Evolutionary conservation across 371 early-diverging fungal species (phyloP), one percentile per base, ranked within the genome.

Genomic region (Mucor saturninus): DNA sequence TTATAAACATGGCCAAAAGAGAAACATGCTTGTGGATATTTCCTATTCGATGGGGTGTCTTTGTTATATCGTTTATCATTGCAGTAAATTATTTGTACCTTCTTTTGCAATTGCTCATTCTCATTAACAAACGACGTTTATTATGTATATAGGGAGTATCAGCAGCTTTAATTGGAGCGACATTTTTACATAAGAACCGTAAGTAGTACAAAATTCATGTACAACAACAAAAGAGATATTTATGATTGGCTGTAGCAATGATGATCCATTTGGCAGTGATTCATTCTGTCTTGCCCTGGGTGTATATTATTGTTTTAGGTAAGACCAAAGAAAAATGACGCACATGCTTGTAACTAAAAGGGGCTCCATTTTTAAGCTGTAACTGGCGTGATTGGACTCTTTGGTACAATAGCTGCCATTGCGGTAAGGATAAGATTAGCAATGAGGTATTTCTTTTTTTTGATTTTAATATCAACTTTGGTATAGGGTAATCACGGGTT

Each of bases 141-240:
- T 21, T 32, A 32, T 26, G 21, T 15, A 42, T 26, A n/a, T 49
- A 59, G 59, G 26, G 11, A 26, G 48, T 59, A 38, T 59, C 59
- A 28, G 38, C 29, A 26, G 48, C 39, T 28, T 43, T 76, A 35
- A 54, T 79, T 21, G 73, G 62, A 11, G 64, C 71, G 7, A 76
- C 74, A 29, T 71, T 79, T 51, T 58, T 71, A 64, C 68, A 79
- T 39, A 74, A 62, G 61, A 79, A 79, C 43, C 80, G 80, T 76
- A 76, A 74, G 71, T 57, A 5, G n/a, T 11, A 11, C 45, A 43
- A 43, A 40, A 10, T 46, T 46, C 3, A 38, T 35, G 42, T 11
- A 45, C 37, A 9, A 30, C 43, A 51, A 21, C 40, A 31, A 38
- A 42, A 35, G 39, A 35, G 26, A 14, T 15, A 45, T 42, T 31